A percentile compares a stretch with the other conserved stretches of the same genome.
phyloP scores from a whole-genome alignment of 2,329 filamentous ascomycete genomes.

The Ophiosphaerella korrae region DNA sequence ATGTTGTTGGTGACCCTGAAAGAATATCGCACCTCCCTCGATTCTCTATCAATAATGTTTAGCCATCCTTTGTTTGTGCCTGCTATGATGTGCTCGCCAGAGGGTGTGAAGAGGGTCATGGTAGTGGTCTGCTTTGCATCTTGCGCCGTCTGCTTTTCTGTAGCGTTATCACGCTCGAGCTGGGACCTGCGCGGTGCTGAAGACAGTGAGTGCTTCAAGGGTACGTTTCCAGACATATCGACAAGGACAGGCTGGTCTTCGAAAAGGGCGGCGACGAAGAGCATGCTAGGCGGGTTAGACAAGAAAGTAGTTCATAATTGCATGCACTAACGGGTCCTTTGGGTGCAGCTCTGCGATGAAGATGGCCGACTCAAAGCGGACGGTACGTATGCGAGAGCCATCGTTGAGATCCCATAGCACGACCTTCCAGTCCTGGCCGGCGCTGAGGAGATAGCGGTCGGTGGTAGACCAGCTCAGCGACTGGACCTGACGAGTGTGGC shows the following conservation, averaged over 20 bases:
- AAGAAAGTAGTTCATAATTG: not conserved
- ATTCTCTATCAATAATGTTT: conserved; percentile 87
- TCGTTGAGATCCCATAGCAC: conserved; percentile 91
- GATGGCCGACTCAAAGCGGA: conserved; percentile 89
- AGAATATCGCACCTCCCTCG: conserved; percentile 83
- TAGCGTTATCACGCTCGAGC: conserved; percentile 71
- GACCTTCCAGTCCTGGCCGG: conserved; percentile 95
- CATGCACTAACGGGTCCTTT: conserved; percentile 72
- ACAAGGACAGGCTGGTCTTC: conserved; percentile 91
- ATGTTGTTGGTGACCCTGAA: conserved; percentile 86
- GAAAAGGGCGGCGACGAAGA: conserved; percentile 90
- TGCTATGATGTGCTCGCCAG: conserved; percentile 85
- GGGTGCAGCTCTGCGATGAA: conserved; percentile 97
- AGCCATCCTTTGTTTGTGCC: conserved; percentile 96
- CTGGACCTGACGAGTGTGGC: conserved; percentile 91
- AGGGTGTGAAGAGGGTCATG: conserved; percentile 83
- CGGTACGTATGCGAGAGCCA: conserved; percentile 74
- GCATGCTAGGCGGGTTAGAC: conserved; percentile 59
- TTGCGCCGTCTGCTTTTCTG: conserved; percentile 85
- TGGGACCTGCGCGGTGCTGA: conserved; percentile 79
- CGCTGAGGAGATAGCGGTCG: conserved; percentile 87
- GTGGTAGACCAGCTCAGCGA: conserved; percentile 94
- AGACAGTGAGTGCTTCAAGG: conserved; percentile 77
- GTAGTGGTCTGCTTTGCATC: conserved; percentile 96
- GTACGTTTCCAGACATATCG: conserved; percentile 72